phyloP scores from a whole-genome alignment of 2,329 filamentous ascomycete genomes.

The Ascochyta fabae region DNA sequence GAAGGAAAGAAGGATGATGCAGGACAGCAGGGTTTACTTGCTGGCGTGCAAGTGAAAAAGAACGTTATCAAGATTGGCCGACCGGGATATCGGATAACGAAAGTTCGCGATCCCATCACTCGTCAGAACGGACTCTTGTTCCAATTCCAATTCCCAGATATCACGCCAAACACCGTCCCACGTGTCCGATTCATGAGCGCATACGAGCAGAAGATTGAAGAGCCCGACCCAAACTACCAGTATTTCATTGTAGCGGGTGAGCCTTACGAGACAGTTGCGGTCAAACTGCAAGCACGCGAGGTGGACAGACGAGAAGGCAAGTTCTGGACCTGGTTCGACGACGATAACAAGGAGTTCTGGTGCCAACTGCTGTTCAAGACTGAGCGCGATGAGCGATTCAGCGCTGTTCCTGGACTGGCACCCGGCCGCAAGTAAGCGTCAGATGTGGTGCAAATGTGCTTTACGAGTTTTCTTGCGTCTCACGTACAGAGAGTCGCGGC shows the following conservation, averaged over 20 bases:
- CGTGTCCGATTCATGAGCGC: conserved; percentile 97
- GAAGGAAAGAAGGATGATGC: conserved; percentile 77
- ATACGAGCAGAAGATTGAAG: conserved; percentile 93
- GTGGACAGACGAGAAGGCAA: conserved; percentile 86
- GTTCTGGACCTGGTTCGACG: conserved; percentile 95
- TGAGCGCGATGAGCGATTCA: conserved; percentile 90
- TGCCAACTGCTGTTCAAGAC: conserved; percentile 98
- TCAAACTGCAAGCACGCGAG: conserved; percentile 93
- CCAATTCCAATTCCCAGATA: conserved; percentile 94
- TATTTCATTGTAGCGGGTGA: conserved; percentile 95
- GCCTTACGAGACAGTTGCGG: conserved; percentile 96
- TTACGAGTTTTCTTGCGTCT: neutral
- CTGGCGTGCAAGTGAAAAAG: conserved; percentile 68
- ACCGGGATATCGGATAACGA: conserved; percentile 97
- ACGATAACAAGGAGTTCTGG: conserved; percentile 96
- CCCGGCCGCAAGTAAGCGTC: conserved; percentile 50
- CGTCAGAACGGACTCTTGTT: conserved; percentile 91
- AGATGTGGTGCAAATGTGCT: neutral
- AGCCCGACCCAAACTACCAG: conserved; percentile 89
- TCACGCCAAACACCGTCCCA: conserved; percentile 74
- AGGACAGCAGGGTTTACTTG: conserved; percentile 77
- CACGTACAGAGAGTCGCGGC: neutral
- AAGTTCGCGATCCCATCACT: conserved; percentile 87
- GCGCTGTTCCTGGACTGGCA: conserved; percentile 69
- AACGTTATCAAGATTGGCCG: conserved; percentile 94